Evolutionary conservation across 306 rosid species (phyloP), one percentile per base, ranked within the genome.

Genomic region (Gastrolobium villosum): DNA sequence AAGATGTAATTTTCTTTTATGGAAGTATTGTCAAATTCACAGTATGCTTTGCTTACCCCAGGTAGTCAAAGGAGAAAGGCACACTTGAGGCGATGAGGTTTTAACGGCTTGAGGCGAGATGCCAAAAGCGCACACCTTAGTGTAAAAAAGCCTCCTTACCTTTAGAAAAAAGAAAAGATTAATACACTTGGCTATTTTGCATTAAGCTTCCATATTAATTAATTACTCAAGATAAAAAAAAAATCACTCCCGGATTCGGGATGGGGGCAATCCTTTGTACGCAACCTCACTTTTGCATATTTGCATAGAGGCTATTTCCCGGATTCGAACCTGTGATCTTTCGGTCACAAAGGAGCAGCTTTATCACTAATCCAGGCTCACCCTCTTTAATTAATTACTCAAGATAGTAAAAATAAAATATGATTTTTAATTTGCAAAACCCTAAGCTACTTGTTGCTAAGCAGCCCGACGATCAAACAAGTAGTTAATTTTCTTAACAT

Each of bases 1-100:
- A 86, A 84, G 87, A 88, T 77, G 99, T 96, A 81, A 65, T 74
- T 65, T 71, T 74, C 65, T 77, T 39, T 63, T 15, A 10, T 62
- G 10, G 26, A 30, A 5, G 64, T 76, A 5, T 69, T 70, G 64
- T 44, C 1, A 35, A 52, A 6, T 54, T 70, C 28, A n/a, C 14
- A 4, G 26, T 39, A 50, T 37, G 50, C 43, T 82, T 63, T 46
- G 37, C 63, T 68, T 74, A 37, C 15, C 5, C 14, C 5, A 8
- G 49, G 48, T 40, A 37, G 37, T 69, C 8, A 3, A 30, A 45
- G 55, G 70, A 2, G 1, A 28, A 66, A 15, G 14, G 56, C 5
- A 8, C 31, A 45, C 48, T 10, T 74, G 43, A 55, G 65, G 76
- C 3, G n/a, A 59, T 15, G 64, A 65, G 40, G 56, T 41, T 74